These are phyloP conservation scores for Ustilago cynodontis DNA, from an alignment of 1,284 basidiomycete genomes.

Conservation along the genomic window DNA sequence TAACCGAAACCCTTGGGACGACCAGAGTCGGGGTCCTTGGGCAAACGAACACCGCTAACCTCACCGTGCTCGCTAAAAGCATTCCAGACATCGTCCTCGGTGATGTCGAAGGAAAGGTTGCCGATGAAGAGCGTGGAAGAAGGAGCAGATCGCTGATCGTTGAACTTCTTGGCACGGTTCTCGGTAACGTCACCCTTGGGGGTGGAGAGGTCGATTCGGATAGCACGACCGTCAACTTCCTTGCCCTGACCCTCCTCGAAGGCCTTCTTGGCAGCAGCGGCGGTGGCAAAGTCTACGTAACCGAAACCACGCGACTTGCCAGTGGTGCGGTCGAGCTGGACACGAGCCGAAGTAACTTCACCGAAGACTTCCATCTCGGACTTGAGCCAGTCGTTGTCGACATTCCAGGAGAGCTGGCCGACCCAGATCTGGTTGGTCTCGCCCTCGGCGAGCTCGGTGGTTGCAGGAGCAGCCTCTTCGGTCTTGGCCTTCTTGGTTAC, in stretches of 20 bases:
- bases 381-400: conserved; percentile 95
- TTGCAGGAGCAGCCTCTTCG: conserved; percentile 57
- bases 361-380: conserved; percentile 91
- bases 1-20: conserved; percentile 96
- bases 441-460: conserved; percentile 71
- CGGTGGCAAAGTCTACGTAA: conserved; percentile 84
- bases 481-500: conserved; percentile 87
- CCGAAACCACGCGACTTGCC: conserved; percentile 77
- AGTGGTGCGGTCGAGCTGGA: conserved; percentile 90
- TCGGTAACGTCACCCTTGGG: conserved; percentile 76
- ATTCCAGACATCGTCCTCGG: conserved; percentile 83
- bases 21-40: conserved; percentile 92
- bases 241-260: conserved; percentile 79
- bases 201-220: conserved; percentile 86
- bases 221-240: conserved; percentile 89
- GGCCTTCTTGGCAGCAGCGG: conserved; percentile 74
- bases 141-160: conserved; percentile 75
- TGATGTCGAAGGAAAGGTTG: conserved; percentile 89
- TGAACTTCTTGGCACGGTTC: conserved; percentile 81
- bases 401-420: conserved; percentile 93
- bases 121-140: conserved; percentile 92
- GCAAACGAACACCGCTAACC: conserved; percentile 88
- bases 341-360: conserved; percentile 85
- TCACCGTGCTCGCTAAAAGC: conserved; percentile 90
- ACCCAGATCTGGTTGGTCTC: conserved; percentile 86